Percentiles rank a stretch among this genome's conserved stretches.
phyloP scores from a whole-genome alignment of 192 early-diverging fungal species.

The Pecoramyces ruminantium region DNA sequence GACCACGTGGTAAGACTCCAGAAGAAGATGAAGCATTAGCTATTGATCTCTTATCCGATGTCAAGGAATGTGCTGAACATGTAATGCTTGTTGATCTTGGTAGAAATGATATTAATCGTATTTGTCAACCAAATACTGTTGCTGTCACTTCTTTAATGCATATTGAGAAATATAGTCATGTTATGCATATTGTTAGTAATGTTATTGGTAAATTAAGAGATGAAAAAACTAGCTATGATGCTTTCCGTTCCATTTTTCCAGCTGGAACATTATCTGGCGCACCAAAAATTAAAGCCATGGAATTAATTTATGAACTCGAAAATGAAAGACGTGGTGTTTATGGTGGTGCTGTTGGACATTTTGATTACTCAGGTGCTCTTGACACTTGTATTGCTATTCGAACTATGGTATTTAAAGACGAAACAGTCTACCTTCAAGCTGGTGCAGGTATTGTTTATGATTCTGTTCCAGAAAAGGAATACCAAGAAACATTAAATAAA shows the following conservation, averaged over 20 bases:
- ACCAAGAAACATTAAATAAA: slow-evolving; percentile 93
- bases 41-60: slow-evolving; percentile 69
- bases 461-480: slow-evolving; percentile 78
- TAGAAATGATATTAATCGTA: slow-evolving; percentile 93
- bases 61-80: slow-evolving; percentile 95
- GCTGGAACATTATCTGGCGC: slow-evolving; percentile 97
- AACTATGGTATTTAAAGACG: slow-evolving; percentile 96
- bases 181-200: slow-evolving; percentile 99
- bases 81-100: slow-evolving; percentile 99
- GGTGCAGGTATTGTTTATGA: slow-evolving; percentile 96
- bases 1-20: slow-evolving; percentile 66
- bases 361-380: slow-evolving; percentile 78
- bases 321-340: slow-evolving; percentile 83
- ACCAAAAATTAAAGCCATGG: slow-evolving; percentile 93
- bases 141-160: slow-evolving; percentile 94
- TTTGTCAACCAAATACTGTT: slow-evolving; percentile 83
- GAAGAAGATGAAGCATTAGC: slow-evolving; percentile 85
- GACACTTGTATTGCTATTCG: slow-evolving; percentile 98
- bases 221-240: slow-evolving; percentile 85
- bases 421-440: slow-evolving; percentile 83
- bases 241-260: slow-evolving; percentile 94
- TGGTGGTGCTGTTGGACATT: slow-evolving; percentile 74
- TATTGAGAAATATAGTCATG: slow-evolving; percentile 89
- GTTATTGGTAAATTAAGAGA: slow-evolving; percentile 74
- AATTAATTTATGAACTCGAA: slow-evolving; percentile 82